These are phyloP conservation scores for Pichia sp. DNA, from an alignment of 1,139 yeast species.

Conservation along the genomic window DNA sequence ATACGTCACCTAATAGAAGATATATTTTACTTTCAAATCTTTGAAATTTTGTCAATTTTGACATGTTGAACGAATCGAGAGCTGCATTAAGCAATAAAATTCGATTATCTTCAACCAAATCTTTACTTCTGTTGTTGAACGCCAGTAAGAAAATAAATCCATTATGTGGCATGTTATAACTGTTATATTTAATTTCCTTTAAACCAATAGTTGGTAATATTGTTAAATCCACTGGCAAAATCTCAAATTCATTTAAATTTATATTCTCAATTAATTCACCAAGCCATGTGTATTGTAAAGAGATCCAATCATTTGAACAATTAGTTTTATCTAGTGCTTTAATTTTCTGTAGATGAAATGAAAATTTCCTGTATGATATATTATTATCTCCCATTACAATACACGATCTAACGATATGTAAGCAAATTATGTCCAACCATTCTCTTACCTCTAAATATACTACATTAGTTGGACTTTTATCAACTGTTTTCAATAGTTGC, in stretches of 20 bases:
- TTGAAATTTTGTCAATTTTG: slow-evolving; percentile 28
- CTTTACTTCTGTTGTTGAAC: slow-evolving; percentile 27
- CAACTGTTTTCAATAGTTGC: slow-evolving; percentile 1
- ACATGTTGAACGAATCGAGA: slow-evolving; percentile 31
- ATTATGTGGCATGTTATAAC: slow-evolving; percentile 36
- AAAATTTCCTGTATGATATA: slow-evolving; percentile 56
- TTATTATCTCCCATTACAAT: slow-evolving; percentile 57
- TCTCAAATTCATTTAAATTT: slow-evolving; percentile 32
- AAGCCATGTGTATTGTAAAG: slow-evolving; percentile 46
- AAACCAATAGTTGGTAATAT: slow-evolving; percentile 24
- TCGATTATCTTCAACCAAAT: slow-evolving; percentile 19
- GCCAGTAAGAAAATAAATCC: slow-evolving; percentile 42
- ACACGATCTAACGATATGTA: slow-evolving; percentile 57
- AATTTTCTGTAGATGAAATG: slow-evolving; percentile 40
- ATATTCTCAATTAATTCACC: slow-evolving; percentile 47
- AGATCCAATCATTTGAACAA: slow-evolving; percentile 33
- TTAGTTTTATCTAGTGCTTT: slow-evolving; percentile 5
- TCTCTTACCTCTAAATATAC: slow-evolving; percentile 41
- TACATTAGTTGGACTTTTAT: not conserved
- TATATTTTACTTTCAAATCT: slow-evolving; percentile 38
- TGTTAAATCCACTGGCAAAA: slow-evolving; percentile 33
- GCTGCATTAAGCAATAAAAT: slow-evolving; percentile 34
- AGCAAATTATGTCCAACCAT: slow-evolving; percentile 53
- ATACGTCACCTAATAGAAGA: slow-evolving; percentile 46
- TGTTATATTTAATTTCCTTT: slow-evolving; percentile 3